A percentile compares a stretch with the other conserved stretches of the same genome.
These are phyloP conservation scores for Tulasnella sp. DNA, from an alignment of 768 basidiomycete genomes.

Conservation along the genomic window DNA sequence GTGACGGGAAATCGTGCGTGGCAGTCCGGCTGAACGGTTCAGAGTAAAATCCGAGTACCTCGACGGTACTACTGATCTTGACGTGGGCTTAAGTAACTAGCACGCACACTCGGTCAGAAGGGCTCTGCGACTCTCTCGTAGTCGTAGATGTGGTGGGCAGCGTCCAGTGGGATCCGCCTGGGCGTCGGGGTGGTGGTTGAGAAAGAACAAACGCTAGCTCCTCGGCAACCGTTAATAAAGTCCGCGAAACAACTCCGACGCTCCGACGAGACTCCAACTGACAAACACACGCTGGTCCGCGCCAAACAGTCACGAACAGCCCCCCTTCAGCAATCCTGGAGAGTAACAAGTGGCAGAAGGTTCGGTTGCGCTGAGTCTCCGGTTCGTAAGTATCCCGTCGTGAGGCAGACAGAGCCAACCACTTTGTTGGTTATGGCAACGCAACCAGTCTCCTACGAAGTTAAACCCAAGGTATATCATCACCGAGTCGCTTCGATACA, in stretches of 20 bases:
- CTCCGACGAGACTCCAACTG: not conserved
- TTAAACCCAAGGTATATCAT: not conserved
- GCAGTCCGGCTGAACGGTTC: constrained; percentile 6
- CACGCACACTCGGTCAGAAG: not conserved
- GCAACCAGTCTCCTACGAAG: not conserved
- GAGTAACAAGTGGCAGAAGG: not conserved
- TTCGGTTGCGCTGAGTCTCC: not conserved
- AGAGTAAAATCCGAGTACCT: not conserved
- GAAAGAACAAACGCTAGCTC: not conserved
- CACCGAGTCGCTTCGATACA: not conserved
- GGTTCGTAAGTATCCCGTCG: not conserved
- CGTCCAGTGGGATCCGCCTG: not conserved
- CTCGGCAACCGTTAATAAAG: not conserved
- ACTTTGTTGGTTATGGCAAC: not conserved
- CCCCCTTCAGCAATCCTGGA: not conserved
- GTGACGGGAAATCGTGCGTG: constrained; percentile 3
- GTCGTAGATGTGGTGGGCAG: constrained; percentile 6
- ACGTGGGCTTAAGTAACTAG: not conserved
- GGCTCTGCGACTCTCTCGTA: constrained; percentile 2
- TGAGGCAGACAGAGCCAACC: not conserved
- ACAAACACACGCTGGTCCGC: not conserved
- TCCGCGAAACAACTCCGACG: constrained; percentile 1
- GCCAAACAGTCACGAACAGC: not conserved
- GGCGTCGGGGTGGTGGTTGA: not conserved
- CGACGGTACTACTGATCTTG: not conserved